Conservation (phyloP, 495 filamentous ascomycete species). For the Bathelium albidoporum region DNA sequence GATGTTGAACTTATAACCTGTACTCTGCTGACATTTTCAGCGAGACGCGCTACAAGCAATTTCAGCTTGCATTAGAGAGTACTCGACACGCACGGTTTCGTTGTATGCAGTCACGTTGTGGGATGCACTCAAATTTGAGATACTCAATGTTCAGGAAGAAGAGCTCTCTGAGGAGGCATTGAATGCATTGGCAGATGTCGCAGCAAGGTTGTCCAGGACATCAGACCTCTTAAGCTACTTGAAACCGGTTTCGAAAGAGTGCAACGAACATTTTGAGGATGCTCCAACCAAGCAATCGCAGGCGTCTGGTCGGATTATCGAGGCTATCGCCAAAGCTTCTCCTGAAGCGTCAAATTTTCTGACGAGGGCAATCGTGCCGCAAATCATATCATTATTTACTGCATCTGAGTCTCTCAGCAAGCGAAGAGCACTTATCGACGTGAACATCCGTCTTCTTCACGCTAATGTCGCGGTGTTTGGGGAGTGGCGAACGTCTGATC, state of each 20-base stretch:
- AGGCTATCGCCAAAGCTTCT: conserved; percentile 46
- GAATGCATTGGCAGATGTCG: conserved; percentile 43
- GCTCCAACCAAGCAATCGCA: conserved; percentile 70
- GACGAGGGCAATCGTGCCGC: conserved; percentile 46
- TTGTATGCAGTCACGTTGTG: conserved; percentile 60
- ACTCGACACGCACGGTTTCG: conserved; percentile 52
- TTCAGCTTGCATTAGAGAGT: conserved; percentile 49
- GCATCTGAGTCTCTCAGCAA: conserved; percentile 56
- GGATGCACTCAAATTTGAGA: conserved; percentile 66
- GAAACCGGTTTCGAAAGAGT: conserved; percentile 55
- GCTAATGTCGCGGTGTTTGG: conserved; percentile 50
- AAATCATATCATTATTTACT: conserved; percentile 53
- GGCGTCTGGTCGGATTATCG: conserved; percentile 54
- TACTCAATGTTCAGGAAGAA: conserved; percentile 65
- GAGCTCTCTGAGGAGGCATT: conserved; percentile 56
- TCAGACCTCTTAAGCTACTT: conserved; percentile 50
- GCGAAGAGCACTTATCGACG: conserved; percentile 56
- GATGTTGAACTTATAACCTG: neutral
- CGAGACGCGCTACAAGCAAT: conserved; percentile 63
- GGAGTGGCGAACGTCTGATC: conserved; percentile 40
- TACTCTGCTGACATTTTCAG: conserved; percentile 35
- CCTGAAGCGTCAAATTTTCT: conserved; percentile 44
- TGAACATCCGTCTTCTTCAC: conserved; percentile 47
- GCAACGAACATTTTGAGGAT: conserved; percentile 60
- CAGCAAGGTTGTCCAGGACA: conserved; percentile 46